Conservation (phyloP, 73 alveolate genomes). For the Paramecium pentaurelia region DNA sequence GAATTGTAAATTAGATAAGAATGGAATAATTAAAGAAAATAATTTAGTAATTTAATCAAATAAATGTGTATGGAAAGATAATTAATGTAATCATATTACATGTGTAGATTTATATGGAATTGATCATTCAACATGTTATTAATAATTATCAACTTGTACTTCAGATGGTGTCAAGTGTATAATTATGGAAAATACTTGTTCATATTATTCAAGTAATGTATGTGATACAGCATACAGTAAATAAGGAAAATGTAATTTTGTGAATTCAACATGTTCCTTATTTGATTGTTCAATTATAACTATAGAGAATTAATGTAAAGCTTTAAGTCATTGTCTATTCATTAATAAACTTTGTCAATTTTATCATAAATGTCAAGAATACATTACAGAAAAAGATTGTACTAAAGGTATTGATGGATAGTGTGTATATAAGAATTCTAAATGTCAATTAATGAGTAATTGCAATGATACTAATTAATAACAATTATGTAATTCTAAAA, state of each 20-base stretch:
- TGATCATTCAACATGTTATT: background rate
- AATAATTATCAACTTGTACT: background rate
- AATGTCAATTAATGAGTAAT: background rate
- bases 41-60: background rate
- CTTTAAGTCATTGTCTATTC: background rate
- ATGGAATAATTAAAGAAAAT: background rate
- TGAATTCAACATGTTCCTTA: background rate
- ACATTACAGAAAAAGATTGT: background rate
- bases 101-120: background rate
- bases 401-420: background rate
- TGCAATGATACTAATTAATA: background rate
- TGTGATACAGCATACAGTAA: background rate
- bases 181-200: background rate
- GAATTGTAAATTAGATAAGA: background rate
- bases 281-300: background rate
- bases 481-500: background rate
- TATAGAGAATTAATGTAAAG: background rate
- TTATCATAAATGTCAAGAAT: background rate
- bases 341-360: background rate
- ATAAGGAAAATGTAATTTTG: background rate
- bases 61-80: background rate
- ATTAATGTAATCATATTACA: background rate
- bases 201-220: too few relatives aligned
- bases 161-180: slow-evolving; percentile 13
- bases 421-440: background rate